Conservation (phyloP, 2,329 filamentous ascomycete genomes). For the Pseudogymnoascus sp. region DNA sequence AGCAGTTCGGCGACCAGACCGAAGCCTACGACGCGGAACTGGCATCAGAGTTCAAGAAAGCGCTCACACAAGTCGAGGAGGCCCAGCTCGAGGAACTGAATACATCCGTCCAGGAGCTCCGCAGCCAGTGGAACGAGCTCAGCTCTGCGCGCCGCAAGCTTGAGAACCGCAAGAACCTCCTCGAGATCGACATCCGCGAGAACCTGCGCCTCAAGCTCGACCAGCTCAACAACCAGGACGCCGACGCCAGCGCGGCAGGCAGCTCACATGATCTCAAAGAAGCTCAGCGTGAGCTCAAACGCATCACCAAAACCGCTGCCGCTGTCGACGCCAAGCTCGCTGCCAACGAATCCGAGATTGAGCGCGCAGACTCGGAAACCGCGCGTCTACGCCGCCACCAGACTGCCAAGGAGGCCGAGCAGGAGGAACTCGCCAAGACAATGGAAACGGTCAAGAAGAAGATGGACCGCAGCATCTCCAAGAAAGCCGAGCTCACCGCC, state of each 20-base stretch:
- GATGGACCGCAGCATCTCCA: constrained; percentile 86
- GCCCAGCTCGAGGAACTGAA: constrained; percentile 64
- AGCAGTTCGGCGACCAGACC: constrained; percentile 66
- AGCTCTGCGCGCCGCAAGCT: constrained; percentile 66
- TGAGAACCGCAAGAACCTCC: constrained; percentile 68
- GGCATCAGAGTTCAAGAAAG: constrained; percentile 83
- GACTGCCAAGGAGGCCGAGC: constrained; percentile 57
- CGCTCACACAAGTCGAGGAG: constrained; percentile 75
- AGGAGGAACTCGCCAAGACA: constrained; percentile 64
- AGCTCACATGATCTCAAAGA: constrained; percentile 63
- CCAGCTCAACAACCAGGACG: constrained; percentile 68
- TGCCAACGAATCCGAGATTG: constrained; percentile 67
- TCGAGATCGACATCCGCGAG: constrained; percentile 82
- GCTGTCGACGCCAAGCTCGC: constrained; percentile 59
- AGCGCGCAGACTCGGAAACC: constrained; percentile 38
- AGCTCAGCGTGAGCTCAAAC: constrained; percentile 71
- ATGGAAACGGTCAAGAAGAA: constrained; percentile 82
- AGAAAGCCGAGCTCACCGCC: constrained; percentile 69
- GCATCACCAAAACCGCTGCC: constrained; percentile 59
- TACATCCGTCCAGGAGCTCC: constrained; percentile 60
- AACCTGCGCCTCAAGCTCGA: constrained; percentile 82
- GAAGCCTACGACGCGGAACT: constrained; percentile 72
- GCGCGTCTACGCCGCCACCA: constrained; percentile 36
- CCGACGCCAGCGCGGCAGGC: constrained; percentile 56
- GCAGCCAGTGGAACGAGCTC: constrained; percentile 66